These are phyloP conservation scores for Fagopyrum tataricum DNA, from an alignment of 148 eudicot genomes.

Conservation along the genomic window DNA sequence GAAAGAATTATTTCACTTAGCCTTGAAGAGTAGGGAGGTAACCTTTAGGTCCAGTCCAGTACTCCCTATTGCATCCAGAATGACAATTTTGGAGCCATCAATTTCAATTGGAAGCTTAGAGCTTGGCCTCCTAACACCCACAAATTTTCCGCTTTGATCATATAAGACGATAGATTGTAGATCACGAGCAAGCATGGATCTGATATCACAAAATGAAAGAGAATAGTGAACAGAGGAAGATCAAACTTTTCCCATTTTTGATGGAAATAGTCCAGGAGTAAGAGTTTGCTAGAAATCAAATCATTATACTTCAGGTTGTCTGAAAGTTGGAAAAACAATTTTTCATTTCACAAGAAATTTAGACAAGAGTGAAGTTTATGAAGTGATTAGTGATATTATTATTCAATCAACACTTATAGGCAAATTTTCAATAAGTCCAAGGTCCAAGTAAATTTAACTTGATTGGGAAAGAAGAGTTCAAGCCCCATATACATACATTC, in stretches of 20 bases:
- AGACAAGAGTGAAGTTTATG: not conserved
- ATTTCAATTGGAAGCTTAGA: constrained; percentile 91
- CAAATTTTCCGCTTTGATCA: constrained; percentile 91
- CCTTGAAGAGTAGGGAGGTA: not conserved
- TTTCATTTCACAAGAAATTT: not conserved
- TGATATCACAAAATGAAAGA: constrained; percentile 20
- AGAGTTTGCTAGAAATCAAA: not conserved
- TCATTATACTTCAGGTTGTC: not conserved
- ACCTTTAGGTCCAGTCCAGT: constrained; percentile 91
- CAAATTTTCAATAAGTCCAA: not conserved
- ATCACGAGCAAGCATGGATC: constrained; percentile 99
- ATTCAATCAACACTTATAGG: not conserved
- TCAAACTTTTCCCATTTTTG: not conserved
- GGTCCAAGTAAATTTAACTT: not conserved
- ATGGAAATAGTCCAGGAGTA: not conserved
- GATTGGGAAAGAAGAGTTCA: not conserved
- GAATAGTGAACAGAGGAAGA: constrained; percentile 5
- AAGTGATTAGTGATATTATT: not conserved
- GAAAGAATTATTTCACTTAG: not conserved
- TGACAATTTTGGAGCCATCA: constrained; percentile 68
- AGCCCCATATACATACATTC: constrained; percentile 56
- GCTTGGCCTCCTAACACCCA: constrained; percentile 75
- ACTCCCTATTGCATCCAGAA: constrained; percentile 89
- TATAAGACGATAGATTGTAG: constrained; percentile 86
- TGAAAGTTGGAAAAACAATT: too few species aligned